Conservation (phyloP, 208 protist genomes). For the Leishmania aethiopica region DNA sequence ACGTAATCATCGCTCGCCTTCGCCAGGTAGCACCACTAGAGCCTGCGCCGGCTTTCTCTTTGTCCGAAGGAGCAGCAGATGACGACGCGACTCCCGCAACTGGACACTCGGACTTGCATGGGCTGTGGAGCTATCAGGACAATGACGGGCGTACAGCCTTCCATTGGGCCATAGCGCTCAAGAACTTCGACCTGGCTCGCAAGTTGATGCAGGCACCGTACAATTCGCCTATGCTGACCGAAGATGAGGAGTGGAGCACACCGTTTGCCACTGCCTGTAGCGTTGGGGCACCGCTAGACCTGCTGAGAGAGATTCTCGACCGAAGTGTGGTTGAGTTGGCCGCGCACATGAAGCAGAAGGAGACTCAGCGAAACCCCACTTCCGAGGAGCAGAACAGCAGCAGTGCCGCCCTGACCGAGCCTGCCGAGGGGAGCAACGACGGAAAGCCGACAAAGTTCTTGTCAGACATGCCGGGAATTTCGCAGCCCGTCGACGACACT, state of each 20-base stretch:
- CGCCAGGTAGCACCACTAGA: slow-evolving; percentile 38
- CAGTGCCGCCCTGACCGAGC: neutral
- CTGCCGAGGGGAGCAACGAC: neutral
- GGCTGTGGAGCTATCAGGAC: slow-evolving; percentile 78
- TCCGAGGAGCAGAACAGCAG: neutral
- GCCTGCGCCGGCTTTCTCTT: neutral
- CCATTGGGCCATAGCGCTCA: slow-evolving; percentile 86
- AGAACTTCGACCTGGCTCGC: slow-evolving; percentile 71
- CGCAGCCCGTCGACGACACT: neutral
- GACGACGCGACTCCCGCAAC: slow-evolving; percentile 6
- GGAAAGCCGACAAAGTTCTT: neutral
- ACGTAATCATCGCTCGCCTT: slow-evolving; percentile 50
- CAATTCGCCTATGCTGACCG: slow-evolving; percentile 63
- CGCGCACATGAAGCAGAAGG: slow-evolving; percentile 21
- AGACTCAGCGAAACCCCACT: neutral
- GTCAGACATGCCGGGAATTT: neutral
- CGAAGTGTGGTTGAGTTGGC: slow-evolving; percentile 39
- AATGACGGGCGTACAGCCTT: slow-evolving; percentile 88
- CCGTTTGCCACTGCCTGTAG: slow-evolving; percentile 85
- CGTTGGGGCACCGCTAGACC: slow-evolving; percentile 62
- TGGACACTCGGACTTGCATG: slow-evolving; percentile 27
- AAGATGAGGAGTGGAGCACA: slow-evolving; percentile 70
- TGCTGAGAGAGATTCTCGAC: slow-evolving; percentile 63
- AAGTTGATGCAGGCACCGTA: slow-evolving; percentile 64
- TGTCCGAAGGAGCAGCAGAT: slow-evolving; percentile 3